phyloP scores from a whole-genome alignment of 169 alveolate species.

The Cryptosporidium tyzzeri region DNA sequence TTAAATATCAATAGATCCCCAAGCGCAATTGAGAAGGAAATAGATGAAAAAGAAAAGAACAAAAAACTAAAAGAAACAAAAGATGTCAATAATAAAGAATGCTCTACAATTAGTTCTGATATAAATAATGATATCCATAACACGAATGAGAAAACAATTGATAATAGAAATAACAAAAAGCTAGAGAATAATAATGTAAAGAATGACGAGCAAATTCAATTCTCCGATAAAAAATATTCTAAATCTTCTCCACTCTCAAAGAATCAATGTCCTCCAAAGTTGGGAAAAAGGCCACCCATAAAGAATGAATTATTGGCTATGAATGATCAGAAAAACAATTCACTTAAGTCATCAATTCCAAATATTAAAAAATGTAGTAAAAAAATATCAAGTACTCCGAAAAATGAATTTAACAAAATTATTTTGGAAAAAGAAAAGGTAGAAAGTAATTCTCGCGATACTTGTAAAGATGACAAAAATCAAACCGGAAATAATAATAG shows the following conservation, averaged over 20 bases:
- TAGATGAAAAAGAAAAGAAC: background rate
- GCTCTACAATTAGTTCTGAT: background rate
- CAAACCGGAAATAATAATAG: background rate
- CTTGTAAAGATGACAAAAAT: background rate
- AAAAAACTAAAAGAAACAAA: background rate
- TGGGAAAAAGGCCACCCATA: constrained; percentile 11
- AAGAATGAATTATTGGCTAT: background rate
- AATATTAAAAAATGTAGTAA: background rate
- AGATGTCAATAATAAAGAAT: background rate
- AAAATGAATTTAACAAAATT: background rate
- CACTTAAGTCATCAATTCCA: background rate
- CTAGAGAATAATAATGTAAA: background rate
- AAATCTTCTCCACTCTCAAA: background rate
- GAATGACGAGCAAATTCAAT: background rate
- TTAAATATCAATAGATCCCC: background rate
- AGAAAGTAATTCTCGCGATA: background rate
- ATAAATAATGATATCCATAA: background rate
- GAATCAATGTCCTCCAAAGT: background rate
- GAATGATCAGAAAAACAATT: background rate
- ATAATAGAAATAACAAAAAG: background rate
- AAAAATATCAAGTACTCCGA: background rate
- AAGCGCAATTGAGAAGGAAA: background rate
- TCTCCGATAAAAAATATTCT: background rate
- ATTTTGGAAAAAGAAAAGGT: background rate
- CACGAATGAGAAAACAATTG: background rate